phyloP scores from a whole-genome alignment of 2,329 filamentous ascomycete species.

The Cercospora janseana region DNA sequence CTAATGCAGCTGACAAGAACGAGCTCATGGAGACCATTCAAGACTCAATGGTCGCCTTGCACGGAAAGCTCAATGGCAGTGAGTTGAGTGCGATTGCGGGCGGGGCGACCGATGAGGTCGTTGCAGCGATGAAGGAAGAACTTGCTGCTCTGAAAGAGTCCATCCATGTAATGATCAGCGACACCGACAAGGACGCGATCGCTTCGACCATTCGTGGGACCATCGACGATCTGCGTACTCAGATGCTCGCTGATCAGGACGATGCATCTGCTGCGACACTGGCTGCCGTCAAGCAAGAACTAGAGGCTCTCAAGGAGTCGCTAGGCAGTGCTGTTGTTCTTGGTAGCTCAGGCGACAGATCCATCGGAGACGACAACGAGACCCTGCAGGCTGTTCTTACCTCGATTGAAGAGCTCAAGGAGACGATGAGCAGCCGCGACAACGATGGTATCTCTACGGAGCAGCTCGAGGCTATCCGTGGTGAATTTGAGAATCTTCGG shows the following conservation, averaged over 20 bases:
- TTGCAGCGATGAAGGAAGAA: slow-evolving; percentile 56
- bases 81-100: slow-evolving; percentile 32
- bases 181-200: slow-evolving; percentile 57
- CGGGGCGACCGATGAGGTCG: slow-evolving; percentile 46
- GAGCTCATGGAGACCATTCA: slow-evolving; percentile 62
- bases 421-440: slow-evolving; percentile 30
- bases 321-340: slow-evolving; percentile 45
- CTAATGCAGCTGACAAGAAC: slow-evolving; percentile 56
- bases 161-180: slow-evolving; percentile 52
- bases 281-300: slow-evolving; percentile 44
- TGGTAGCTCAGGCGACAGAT: slow-evolving; percentile 23
- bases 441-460: slow-evolving; percentile 46
- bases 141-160: slow-evolving; percentile 61
- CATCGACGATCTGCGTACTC: slow-evolving; percentile 44
- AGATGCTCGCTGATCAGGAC: slow-evolving; percentile 41
- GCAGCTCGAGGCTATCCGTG: slow-evolving; percentile 52
- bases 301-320: slow-evolving; percentile 46
- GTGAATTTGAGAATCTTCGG: slow-evolving; percentile 51
- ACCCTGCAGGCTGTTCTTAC: slow-evolving; percentile 30
- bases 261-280: slow-evolving; percentile 44
- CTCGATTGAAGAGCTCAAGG: slow-evolving; percentile 43
- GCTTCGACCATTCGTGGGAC: slow-evolving; percentile 62
- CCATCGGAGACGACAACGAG: slow-evolving; percentile 20
- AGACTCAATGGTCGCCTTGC: slow-evolving; percentile 50
- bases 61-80: slow-evolving; percentile 44